Evolutionary conservation across 768 basidiomycete genomes (phyloP).

Genomic region (Collybiopsis confluens): DNA sequence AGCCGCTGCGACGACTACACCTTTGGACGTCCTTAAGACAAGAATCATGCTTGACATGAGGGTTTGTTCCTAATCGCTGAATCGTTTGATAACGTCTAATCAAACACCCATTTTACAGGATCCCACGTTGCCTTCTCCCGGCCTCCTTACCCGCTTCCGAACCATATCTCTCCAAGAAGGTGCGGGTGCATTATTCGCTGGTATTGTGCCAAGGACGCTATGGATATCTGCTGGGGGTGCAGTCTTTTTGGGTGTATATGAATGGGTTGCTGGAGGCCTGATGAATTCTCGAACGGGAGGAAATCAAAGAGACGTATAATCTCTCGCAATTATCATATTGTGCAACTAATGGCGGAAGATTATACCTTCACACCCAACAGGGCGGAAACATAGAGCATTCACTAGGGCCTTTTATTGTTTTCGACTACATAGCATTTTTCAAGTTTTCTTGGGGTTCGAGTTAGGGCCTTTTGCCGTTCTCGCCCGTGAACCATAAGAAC

Average conservation of each 20-base stretch:
- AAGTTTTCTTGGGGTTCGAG: neutral
- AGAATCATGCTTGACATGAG: conserved; percentile 92
- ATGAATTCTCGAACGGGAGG: conserved; percentile 16
- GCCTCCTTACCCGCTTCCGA: conserved; percentile 50
- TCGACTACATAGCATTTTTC: too few species aligned
- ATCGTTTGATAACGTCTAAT: neutral
- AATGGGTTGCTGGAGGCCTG: conserved; percentile 63
- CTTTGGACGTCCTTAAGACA: conserved; percentile 95
- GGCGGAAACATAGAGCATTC: too few species aligned
- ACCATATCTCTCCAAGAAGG: conserved; percentile 77
- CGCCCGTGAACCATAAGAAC: neutral
- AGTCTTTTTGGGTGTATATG: conserved; percentile 96
- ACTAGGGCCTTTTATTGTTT: too few species aligned
- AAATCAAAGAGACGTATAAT: too few species aligned
- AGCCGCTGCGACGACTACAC: conserved; percentile 88
- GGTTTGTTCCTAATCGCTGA: conserved; percentile 37
- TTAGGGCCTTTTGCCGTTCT: neutral
- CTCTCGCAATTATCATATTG: too few species aligned
- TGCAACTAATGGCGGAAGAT: too few species aligned
- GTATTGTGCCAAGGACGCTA: conserved; percentile 84
- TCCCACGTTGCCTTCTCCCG: conserved; percentile 33
- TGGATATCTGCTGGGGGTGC: conserved; percentile 98
- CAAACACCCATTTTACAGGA: conserved; percentile 48
- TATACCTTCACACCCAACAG: too few species aligned
- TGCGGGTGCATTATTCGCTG: conserved; percentile 70